phyloP scores from a whole-genome alignment of 169 alveolate species.

The Cryptosporidium parvum region DNA sequence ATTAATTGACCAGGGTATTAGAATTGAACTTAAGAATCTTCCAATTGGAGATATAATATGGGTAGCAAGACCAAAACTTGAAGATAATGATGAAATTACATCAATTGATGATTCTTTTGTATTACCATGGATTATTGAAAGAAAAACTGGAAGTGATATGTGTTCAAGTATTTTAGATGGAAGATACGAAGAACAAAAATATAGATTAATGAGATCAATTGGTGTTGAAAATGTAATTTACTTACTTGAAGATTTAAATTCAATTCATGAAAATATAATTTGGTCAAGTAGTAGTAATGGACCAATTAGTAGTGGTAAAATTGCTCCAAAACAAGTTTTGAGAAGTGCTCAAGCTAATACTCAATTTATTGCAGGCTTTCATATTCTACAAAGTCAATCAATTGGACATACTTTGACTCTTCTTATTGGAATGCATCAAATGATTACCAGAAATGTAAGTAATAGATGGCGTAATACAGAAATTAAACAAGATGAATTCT shows the following conservation, averaged over 20 bases:
- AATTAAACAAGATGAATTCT: conserved; percentile 10
- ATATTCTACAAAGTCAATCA: conserved; percentile 80
- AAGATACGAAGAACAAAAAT: conserved; percentile 86
- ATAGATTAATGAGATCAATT: conserved; percentile 82
- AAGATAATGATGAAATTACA: conserved; percentile 54
- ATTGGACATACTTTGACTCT: conserved; percentile 79
- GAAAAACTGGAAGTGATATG: conserved; percentile 86
- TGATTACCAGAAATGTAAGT: conserved; percentile 63
- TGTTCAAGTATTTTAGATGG: conserved; percentile 88
- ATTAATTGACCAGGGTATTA: conserved; percentile 43
- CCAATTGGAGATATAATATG: conserved; percentile 72
- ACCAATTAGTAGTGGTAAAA: conserved; percentile 78
- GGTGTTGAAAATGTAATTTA: conserved; percentile 84
- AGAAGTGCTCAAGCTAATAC: conserved; percentile 77
- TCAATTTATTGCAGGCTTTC: conserved; percentile 80
- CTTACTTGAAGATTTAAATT: conserved; percentile 80
- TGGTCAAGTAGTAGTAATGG: conserved; percentile 73
- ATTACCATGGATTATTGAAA: conserved; percentile 86
- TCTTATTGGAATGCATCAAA: conserved; percentile 77
- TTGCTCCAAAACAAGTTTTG: conserved; percentile 78
- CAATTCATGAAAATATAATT: conserved; percentile 66
- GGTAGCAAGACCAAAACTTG: conserved; percentile 66
- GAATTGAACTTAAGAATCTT: conserved; percentile 50
- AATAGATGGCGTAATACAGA: conserved; percentile 36
- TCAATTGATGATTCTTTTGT: conserved; percentile 81